These are phyloP conservation scores for Ampelocalamus luodianensis DNA, from an alignment of 176 grass and related monocot species.

Conservation along the genomic window DNA sequence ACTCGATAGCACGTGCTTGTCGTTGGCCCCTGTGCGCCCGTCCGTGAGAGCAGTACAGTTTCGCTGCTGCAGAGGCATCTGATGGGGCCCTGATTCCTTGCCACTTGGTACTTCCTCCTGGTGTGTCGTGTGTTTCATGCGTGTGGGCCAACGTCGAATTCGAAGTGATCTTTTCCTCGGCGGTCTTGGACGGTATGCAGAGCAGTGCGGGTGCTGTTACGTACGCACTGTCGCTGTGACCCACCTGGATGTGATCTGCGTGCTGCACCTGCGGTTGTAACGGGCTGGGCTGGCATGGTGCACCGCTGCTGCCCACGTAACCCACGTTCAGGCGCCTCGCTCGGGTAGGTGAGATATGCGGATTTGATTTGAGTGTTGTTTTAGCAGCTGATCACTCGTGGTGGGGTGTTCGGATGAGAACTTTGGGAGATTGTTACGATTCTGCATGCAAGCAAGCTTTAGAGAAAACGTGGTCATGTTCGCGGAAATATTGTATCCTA, in stretches of 20 bases:
- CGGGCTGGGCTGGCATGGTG: too few relatives aligned
- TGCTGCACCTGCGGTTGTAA: background rate
- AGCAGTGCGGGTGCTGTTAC: too few relatives aligned
- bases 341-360: background rate
- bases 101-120: too few relatives aligned
- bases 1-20: background rate
- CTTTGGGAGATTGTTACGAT: background rate
- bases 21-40: background rate
- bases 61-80: too few relatives aligned
- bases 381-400: background rate
- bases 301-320: background rate
- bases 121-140: too few relatives aligned
- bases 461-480: too few relatives aligned
- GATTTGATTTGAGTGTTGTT: background rate
- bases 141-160: too few relatives aligned
- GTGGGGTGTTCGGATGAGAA: background rate
- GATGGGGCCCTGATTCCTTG: too few relatives aligned
- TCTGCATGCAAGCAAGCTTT: too few relatives aligned
- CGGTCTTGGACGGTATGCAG: too few relatives aligned
- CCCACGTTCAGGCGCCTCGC: background rate
- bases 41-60: background rate
- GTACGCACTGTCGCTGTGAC: background rate
- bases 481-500: too few relatives aligned
- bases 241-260: background rate
- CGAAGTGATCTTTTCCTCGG: too few relatives aligned